Evolutionary conservation across 176 grass and related monocot species (phyloP).

Genomic region (Bothriochloa decipiens): DNA sequence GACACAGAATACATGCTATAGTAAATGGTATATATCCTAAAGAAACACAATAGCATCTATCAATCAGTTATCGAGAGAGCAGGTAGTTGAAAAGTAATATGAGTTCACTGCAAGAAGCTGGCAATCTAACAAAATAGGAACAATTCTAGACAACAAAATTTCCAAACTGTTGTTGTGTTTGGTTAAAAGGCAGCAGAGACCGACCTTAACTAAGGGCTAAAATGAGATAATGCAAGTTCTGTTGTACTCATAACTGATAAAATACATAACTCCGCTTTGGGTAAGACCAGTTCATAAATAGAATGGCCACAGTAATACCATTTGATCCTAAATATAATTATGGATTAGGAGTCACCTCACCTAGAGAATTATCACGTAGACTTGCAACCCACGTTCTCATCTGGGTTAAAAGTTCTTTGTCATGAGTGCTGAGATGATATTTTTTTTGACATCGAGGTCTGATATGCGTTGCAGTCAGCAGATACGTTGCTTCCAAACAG

Average conservation of each 20-base stretch:
- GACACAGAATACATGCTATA: neutral
- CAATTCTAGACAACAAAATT: neutral
- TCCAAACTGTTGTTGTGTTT: neutral
- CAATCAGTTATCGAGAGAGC: neutral
- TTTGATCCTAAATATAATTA: constrained; percentile 18
- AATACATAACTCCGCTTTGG: neutral
- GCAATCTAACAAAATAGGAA: neutral
- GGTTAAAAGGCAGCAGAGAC: constrained; percentile 3
- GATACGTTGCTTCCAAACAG: constrained; percentile 64
- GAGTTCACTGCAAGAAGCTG: neutral
- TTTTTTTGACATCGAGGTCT: too few relatives aligned
- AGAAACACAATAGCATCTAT: neutral
- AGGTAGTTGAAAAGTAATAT: constrained; percentile 11
- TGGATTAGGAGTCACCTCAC: constrained; percentile 35
- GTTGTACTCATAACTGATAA: neutral
- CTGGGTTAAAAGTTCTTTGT: constrained; percentile 53
- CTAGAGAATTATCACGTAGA: constrained; percentile 8
- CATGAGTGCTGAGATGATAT: constrained; percentile 51
- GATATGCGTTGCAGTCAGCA: constrained; percentile 28
- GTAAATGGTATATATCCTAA: constrained; percentile 8
- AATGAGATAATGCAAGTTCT: constrained; percentile 3
- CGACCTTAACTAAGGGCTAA: neutral
- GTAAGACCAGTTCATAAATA: constrained; percentile 11
- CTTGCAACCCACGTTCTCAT: constrained; percentile 61
- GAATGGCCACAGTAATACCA: neutral